Base-by-base conservation (phyloP, 2,329 filamentous ascomycete species). In the Arthrobotrys sphaeroides region DNA sequence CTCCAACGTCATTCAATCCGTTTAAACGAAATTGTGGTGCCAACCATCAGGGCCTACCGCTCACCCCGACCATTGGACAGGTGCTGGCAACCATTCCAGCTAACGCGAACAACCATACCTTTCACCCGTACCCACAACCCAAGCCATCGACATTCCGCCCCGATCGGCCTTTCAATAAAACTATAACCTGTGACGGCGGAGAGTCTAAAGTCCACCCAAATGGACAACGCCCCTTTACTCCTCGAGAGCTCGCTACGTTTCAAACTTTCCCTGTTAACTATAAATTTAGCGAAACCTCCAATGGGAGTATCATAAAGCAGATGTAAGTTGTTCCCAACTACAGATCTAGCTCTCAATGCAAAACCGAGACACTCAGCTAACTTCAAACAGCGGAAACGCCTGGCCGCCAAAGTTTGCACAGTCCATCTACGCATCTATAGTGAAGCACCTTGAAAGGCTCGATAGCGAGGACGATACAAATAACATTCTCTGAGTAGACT, bases 261-360 rank as follows among this genome's bases (percentile, higher is more conserved):
- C 90, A 93, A 77, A 89, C 89, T 0, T 95, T 95, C 61, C 90
- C 90, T 0, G 73, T 82, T 0, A 80, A 83, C 1, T 90, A 92
- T 80, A 80, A 81, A 0, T 94, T 94, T 20, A 42, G 64, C 7
- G 5, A 62, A 12, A 24, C 45, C 0, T 24, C 36, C 13, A 28
- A 69, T 24, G 45, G 24, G 0, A 53, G 47, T 9, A 68, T 69
- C 10, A 59, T 65, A 12, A 75, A 69, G 16, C 57, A 69, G 28
- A 65, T 75, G 72, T 75, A 53, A 45, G 57, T 28, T 5, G 7
- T 1, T 3, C 5, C 18, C 6, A 7, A 36, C 12, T 5, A 38
- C 1, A 16, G 26, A 12, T 10, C 3, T 47, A 4, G 12, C 12
- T 36, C 22, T 1, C 2, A 1, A 33, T 40, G 10, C n/a, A n/a